Conservation (phyloP, 768 basidiomycete species). For the Leucogyrophana mollusca region DNA sequence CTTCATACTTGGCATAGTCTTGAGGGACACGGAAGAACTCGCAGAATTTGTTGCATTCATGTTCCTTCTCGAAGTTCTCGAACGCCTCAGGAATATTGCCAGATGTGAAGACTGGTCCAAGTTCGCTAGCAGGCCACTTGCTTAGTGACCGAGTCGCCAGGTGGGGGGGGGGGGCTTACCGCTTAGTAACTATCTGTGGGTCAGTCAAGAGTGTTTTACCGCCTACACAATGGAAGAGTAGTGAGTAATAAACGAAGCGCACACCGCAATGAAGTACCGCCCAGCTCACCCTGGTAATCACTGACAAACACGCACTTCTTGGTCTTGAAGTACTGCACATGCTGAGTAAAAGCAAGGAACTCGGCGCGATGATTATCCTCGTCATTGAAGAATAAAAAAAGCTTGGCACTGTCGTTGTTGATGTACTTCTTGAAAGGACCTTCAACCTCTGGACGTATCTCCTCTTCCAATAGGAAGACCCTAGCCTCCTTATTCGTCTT, state of each 20-base stretch:
- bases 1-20: constrained; percentile 3
- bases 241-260: too few species aligned
- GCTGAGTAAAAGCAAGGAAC: constrained; percentile 23
- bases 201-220: constrained; percentile 15
- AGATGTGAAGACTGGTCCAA: constrained; percentile 11
- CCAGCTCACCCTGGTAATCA: constrained; percentile 26
- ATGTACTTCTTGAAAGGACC: constrained; percentile 23
- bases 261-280: not conserved
- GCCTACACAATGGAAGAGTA: constrained; percentile 7
- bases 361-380: constrained; percentile 10
- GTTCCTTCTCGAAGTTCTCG: constrained; percentile 6
- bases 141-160: too few species aligned
- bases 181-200: constrained; percentile 17
- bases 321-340: constrained; percentile 20
- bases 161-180: not conserved
- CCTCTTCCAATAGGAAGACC: constrained; percentile 1
- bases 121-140: not conserved
- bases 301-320: constrained; percentile 21
- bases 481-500: too few species aligned
- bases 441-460: constrained; percentile 6
- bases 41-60: constrained; percentile 15
- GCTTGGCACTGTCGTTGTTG: constrained; percentile 17
- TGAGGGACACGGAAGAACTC: constrained; percentile 9
- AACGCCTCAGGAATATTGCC: constrained; percentile 8
- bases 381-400: not conserved